Percentiles rank a stretch among this genome's conserved stretches.
Conservation (phyloP, 2,329 filamentous ascomycete species). For the Cercospora nicotianae region DNA sequence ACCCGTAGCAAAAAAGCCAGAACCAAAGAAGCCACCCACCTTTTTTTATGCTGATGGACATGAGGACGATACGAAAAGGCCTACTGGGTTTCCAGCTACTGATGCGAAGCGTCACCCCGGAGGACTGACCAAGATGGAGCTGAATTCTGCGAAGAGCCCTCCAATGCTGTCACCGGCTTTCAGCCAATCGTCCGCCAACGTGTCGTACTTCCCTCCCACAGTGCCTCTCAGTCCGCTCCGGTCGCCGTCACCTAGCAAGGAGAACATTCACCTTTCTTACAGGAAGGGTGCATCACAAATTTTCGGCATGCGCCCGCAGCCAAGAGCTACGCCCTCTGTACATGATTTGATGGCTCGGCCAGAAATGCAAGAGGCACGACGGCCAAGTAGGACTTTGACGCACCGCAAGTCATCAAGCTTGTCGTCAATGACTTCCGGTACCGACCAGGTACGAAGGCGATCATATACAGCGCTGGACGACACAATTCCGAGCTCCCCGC, state of each 20-base stretch:
- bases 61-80: constrained; percentile 29
- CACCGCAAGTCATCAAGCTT: constrained; percentile 43
- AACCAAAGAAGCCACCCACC: constrained; percentile 46
- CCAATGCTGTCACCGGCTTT: constrained; percentile 38
- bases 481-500: constrained; percentile 22
- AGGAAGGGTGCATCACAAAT: constrained; percentile 52
- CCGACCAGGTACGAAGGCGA: constrained; percentile 35
- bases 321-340: constrained; percentile 14
- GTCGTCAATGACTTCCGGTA: constrained; percentile 48
- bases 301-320: constrained; percentile 39
- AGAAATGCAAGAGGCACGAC: constrained; percentile 16
- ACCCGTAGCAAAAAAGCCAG: constrained; percentile 38
- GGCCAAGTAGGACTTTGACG: constrained; percentile 16
- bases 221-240: constrained; percentile 33
- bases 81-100: too few relatives aligned
- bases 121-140: constrained; percentile 28
- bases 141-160: constrained; percentile 29
- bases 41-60: constrained; percentile 57
- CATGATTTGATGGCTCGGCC: background rate
- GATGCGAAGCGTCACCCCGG: constrained; percentile 23
- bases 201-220: constrained; percentile 37
- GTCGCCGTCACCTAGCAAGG: constrained; percentile 49
- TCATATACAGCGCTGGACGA: constrained; percentile 34
- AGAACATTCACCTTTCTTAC: constrained; percentile 52
- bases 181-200: constrained; percentile 32